These are phyloP conservation scores for Penicillium italicum DNA, from an alignment of 2,329 filamentous ascomycete genomes.

Conservation along the genomic window DNA sequence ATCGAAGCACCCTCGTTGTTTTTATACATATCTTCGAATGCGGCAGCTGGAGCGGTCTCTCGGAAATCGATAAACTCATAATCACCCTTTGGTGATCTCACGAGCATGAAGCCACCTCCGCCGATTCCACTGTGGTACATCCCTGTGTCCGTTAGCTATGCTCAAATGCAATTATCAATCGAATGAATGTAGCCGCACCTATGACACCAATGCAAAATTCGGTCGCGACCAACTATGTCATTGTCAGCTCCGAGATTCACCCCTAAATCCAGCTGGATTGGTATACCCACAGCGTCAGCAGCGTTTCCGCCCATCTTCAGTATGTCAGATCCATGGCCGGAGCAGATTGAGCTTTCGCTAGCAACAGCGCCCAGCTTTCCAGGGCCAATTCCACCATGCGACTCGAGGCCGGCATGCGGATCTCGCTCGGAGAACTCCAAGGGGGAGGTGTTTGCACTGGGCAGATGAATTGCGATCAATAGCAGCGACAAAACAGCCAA, in stretches of 20 bases:
- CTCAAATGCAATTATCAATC: background rate
- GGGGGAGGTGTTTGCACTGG: constrained; percentile 21
- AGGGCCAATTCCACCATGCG: constrained; percentile 31
- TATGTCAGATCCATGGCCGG: constrained; percentile 63
- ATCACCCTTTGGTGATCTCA: constrained; percentile 66
- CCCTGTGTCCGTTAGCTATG: constrained; percentile 33
- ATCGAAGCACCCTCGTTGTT: constrained; percentile 66
- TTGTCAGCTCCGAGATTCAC: background rate
- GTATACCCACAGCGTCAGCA: constrained; percentile 60
- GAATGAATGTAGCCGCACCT: constrained; percentile 37
- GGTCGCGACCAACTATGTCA: constrained; percentile 61
- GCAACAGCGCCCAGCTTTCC: constrained; percentile 61
- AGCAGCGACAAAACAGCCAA: constrained; percentile 19
- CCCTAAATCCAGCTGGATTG: background rate
- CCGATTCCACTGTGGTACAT: constrained; percentile 81
- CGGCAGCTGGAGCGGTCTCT: constrained; percentile 79
- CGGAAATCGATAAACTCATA: constrained; percentile 89
- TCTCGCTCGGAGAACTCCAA: constrained; percentile 14
- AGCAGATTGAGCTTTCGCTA: constrained; percentile 67
- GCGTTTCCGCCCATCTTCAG: constrained; percentile 65
- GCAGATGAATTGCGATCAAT: constrained; percentile 22
- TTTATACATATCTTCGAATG: constrained; percentile 79
- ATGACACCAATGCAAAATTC: constrained; percentile 72
- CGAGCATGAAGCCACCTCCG: constrained; percentile 85
- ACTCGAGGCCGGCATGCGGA: background rate